A percentile compares a stretch with the other conserved stretches of the same genome.
These are phyloP conservation scores for Vaccinium myrtillus DNA, from an alignment of 148 eudicot genomes.

Conservation along the genomic window DNA sequence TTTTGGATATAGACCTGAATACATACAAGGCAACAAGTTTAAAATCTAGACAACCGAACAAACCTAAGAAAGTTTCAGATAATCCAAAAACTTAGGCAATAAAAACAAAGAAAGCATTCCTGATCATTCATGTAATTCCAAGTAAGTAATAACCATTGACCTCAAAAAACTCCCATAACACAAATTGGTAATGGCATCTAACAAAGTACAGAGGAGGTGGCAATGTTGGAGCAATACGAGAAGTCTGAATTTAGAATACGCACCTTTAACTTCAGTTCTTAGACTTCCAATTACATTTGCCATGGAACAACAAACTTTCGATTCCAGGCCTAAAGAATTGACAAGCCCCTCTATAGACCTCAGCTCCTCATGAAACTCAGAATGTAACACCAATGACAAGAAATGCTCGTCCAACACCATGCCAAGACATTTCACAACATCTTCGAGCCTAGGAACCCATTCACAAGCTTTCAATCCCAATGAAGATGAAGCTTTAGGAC, in stretches of 20 bases:
- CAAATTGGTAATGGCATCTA: background rate
- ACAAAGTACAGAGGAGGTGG: background rate
- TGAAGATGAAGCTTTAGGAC: conserved; percentile 36
- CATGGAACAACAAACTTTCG: conserved; percentile 54
- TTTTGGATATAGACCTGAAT: background rate
- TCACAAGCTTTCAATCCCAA: conserved; percentile 52
- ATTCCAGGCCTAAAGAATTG: conserved; percentile 56
- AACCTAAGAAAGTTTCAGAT: too few species aligned
- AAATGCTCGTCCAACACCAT: conserved; percentile 84
- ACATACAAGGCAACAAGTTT: too few species aligned
- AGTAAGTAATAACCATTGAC: background rate
- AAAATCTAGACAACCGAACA: too few species aligned
- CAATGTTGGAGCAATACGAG: background rate
- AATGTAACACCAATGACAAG: conserved; percentile 70
- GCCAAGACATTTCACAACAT: conserved; percentile 54
- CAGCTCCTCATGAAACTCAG: conserved; percentile 71
- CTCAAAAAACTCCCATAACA: background rate
- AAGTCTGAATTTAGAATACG: conserved; percentile 16
- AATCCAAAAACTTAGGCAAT: too few species aligned
- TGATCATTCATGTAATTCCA: background rate
- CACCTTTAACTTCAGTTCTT: conserved; percentile 40
- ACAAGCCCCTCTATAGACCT: conserved; percentile 48
- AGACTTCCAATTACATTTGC: conserved; percentile 49
- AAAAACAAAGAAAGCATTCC: background rate
- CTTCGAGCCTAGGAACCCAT: conserved; percentile 67